Percentiles rank a stretch among this genome's conserved stretches.
Evolutionary conservation across 2,329 filamentous ascomycete genomes (phyloP).

Genomic region (Calonectria pteridis): DNA sequence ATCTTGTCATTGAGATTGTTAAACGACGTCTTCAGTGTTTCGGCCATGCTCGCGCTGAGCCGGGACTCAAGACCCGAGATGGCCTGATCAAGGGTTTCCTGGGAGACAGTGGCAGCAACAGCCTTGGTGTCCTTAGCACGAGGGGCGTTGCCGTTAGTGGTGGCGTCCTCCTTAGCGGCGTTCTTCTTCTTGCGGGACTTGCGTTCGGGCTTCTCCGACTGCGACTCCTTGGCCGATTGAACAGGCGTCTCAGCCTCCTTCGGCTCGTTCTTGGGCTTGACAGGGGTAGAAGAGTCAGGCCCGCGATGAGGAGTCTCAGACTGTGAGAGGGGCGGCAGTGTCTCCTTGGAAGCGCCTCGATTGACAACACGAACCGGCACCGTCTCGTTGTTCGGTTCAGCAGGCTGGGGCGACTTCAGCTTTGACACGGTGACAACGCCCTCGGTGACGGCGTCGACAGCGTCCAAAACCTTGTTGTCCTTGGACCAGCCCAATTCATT

Average conservation of each 20-base stretch:
- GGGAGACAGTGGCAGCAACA: constrained; percentile 48
- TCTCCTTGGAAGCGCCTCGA: constrained; percentile 54
- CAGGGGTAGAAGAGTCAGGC: constrained; percentile 48
- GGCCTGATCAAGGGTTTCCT: constrained; percentile 66
- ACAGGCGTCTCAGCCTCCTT: constrained; percentile 63
- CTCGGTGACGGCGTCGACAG: constrained; percentile 80
- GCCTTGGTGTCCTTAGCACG: constrained; percentile 53
- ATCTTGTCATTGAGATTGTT: constrained; percentile 73
- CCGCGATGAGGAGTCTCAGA: constrained; percentile 48
- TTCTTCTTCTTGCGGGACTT: constrained; percentile 76
- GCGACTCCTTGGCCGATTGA: constrained; percentile 53
- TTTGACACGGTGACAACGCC: constrained; percentile 82
- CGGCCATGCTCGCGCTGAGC: constrained; percentile 62
- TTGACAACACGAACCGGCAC: constrained; percentile 51
- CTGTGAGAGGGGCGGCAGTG: constrained; percentile 41
- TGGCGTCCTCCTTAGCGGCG: constrained; percentile 59
- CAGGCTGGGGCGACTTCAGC: constrained; percentile 67
- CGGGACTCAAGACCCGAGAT: constrained; percentile 65
- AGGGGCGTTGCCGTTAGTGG: constrained; percentile 56
- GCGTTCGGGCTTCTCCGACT: constrained; percentile 71
- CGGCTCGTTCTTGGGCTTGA: constrained; percentile 57
- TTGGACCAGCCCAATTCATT: constrained; percentile 91
- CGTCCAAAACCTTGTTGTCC: constrained; percentile 87
- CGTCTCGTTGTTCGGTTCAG: constrained; percentile 55
- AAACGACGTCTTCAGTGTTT: constrained; percentile 67